Evolutionary conservation across 257 asterid species (phyloP).

Genomic region (Ilex asprella): DNA sequence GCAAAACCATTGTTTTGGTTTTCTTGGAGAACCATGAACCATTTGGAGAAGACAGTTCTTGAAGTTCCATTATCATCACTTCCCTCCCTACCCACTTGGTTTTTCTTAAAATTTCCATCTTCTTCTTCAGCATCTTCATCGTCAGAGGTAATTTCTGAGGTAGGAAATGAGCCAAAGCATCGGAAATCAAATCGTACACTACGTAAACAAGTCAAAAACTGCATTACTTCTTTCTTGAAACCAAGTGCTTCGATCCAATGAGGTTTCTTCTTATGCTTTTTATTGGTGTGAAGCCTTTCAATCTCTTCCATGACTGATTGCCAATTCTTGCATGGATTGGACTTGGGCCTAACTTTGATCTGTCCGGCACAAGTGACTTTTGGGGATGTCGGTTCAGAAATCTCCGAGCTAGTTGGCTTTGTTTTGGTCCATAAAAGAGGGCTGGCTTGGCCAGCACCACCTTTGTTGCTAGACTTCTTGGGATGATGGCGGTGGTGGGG

Average conservation of each 20-base stretch:
- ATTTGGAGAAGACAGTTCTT: constrained; percentile 57
- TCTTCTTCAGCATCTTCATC: constrained; percentile 44
- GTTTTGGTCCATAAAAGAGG: constrained; percentile 49
- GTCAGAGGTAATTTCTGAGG: constrained; percentile 44
- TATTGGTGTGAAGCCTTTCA: constrained; percentile 58
- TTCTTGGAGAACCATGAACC: constrained; percentile 81
- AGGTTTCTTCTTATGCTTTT: constrained; percentile 35
- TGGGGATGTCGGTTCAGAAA: constrained; percentile 75
- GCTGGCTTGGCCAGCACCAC: constrained; percentile 31
- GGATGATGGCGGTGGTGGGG: constrained; percentile 20
- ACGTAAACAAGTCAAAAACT: constrained; percentile 66
- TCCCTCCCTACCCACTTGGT: constrained; percentile 3
- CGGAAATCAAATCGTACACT: constrained; percentile 65
- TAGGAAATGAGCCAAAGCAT: constrained; percentile 65
- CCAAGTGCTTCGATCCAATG: constrained; percentile 63
- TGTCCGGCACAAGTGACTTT: constrained; percentile 92
- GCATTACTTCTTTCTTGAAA: constrained; percentile 74
- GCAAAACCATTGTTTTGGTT: constrained; percentile 19
- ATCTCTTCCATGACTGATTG: constrained; percentile 91
- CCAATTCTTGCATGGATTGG: constrained; percentile 70
- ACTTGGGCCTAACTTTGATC: constrained; percentile 54
- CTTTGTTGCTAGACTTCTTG: constrained; percentile 23
- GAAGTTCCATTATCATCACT: constrained; percentile 28
- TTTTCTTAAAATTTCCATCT: constrained; percentile 9
- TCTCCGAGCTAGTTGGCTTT: constrained; percentile 30